Evolutionary conservation across 2,329 filamentous ascomycete species (phyloP).

Genomic region (Xylaria sp.): DNA sequence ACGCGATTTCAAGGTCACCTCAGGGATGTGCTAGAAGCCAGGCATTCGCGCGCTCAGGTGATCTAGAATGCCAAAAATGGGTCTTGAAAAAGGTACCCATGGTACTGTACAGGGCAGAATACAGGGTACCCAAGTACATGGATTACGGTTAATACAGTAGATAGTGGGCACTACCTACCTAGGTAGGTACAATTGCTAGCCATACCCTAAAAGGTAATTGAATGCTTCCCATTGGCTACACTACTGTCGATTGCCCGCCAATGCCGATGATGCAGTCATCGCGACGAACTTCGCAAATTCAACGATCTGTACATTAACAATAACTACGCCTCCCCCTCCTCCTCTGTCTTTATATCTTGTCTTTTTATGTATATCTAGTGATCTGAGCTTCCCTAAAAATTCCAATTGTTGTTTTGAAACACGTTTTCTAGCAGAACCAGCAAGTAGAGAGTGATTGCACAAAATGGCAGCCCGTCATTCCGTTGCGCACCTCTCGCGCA

Average conservation of each 20-base stretch:
- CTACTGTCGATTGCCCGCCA: conserved; percentile 17
- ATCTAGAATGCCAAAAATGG: conserved; percentile 23
- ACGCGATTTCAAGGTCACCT: conserved; percentile 37
- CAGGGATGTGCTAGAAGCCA: conserved; percentile 22
- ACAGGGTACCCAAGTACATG: too few relatives aligned
- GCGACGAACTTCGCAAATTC: conserved; percentile 30
- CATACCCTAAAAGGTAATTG: background rate
- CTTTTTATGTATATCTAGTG: background rate
- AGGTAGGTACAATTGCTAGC: background rate
- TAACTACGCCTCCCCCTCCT: background rate
- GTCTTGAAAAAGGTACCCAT: conserved; percentile 1
- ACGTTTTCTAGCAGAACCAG: background rate
- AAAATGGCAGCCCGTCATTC: conserved; percentile 57
- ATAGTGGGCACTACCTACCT: background rate
- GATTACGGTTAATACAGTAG: too few relatives aligned
- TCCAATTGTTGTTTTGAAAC: background rate
- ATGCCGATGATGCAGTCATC: conserved; percentile 36
- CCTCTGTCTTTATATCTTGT: background rate
- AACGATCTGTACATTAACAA: background rate
- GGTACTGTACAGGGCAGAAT: background rate
- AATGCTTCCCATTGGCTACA: conserved; percentile 34
- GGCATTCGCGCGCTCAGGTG: conserved; percentile 47
- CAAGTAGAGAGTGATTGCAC: conserved; percentile 13
- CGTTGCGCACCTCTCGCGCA: conserved; percentile 53
- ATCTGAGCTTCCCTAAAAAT: background rate